Conservation (phyloP, 148 eudicot species). For the Nepenthes gracilis region DNA sequence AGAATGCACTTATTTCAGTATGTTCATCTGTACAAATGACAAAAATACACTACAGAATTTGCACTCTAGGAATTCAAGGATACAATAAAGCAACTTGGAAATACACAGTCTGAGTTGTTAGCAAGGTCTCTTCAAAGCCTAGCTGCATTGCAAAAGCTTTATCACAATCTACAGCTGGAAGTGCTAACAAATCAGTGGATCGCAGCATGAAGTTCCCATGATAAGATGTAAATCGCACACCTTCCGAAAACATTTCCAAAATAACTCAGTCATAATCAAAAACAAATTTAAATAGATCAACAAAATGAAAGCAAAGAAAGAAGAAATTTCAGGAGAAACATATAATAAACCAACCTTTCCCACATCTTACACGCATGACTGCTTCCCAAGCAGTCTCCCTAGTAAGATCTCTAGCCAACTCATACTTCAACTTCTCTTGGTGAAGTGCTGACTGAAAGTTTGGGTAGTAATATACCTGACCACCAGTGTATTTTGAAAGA, state of each 20-base stretch:
- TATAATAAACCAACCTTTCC: constrained; percentile 54
- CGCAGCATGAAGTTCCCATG: constrained; percentile 98
- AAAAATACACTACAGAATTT: background rate
- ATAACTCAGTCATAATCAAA: background rate
- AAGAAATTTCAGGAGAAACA: constrained; percentile 1
- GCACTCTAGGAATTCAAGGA: constrained; percentile 31
- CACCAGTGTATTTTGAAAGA: constrained; percentile 92
- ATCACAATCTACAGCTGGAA: constrained; percentile 98
- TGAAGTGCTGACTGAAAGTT: constrained; percentile 59
- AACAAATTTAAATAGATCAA: constrained; percentile 4
- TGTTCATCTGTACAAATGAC: background rate
- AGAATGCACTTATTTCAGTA: too few relatives aligned
- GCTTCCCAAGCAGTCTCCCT: constrained; percentile 99
- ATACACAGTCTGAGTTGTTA: constrained; percentile 65
- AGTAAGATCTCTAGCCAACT: constrained; percentile 84
- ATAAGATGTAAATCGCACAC: constrained; percentile 83
- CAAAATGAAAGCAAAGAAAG: constrained; percentile 5
- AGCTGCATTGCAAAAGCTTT: constrained; percentile 90
- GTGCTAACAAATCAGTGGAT: constrained; percentile 93
- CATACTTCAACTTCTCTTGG: constrained; percentile 77
- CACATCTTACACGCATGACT: constrained; percentile 95
- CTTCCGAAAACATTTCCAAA: constrained; percentile 20
- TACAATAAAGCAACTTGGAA: constrained; percentile 98
- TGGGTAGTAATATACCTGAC: constrained; percentile 86
- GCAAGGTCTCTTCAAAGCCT: constrained; percentile 79